These are phyloP conservation scores for Dryas alaskensis DNA, from an alignment of 306 rosid genomes.

Conservation along the genomic window DNA sequence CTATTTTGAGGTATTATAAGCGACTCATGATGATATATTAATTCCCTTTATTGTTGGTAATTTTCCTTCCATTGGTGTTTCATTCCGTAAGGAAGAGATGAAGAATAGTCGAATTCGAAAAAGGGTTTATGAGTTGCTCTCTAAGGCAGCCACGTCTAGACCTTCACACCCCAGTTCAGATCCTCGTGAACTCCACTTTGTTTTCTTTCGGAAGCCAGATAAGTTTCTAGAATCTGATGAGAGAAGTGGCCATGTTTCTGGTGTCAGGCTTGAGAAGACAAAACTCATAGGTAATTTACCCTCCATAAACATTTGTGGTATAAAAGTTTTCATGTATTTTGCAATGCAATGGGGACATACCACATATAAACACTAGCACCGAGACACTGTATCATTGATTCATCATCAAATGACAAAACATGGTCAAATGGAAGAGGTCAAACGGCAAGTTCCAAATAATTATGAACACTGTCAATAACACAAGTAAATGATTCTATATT, in stretches of 20 bases:
- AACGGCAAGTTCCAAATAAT: background rate
- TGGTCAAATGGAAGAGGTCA: background rate
- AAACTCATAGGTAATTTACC: slow-evolving; percentile 51
- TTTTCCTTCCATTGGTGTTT: slow-evolving; percentile 27
- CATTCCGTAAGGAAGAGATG: slow-evolving; percentile 81
- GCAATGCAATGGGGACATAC: background rate
- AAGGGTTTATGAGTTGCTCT: slow-evolving; percentile 79
- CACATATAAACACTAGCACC: background rate
- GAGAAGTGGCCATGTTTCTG: slow-evolving; percentile 51
- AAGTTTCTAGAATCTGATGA: slow-evolving; percentile 58
- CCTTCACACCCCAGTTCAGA: slow-evolving; percentile 41
- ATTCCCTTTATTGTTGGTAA: background rate
- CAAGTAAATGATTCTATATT: background rate
- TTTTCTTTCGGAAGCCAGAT: slow-evolving; percentile 76
- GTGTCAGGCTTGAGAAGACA: slow-evolving; percentile 73
- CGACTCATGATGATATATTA: background rate
- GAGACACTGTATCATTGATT: background rate
- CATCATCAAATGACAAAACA: background rate
- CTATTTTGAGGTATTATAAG: background rate
- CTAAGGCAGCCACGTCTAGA: slow-evolving; percentile 63
- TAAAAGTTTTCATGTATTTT: background rate
- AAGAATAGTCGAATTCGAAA: slow-evolving; percentile 70
- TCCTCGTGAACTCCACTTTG: slow-evolving; percentile 72
- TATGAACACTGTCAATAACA: slow-evolving; percentile 5
- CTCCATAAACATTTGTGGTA: background rate